These are phyloP conservation scores for Penicillium ucsense DNA, from an alignment of 495 filamentous ascomycete genomes.

Conservation along the genomic window DNA sequence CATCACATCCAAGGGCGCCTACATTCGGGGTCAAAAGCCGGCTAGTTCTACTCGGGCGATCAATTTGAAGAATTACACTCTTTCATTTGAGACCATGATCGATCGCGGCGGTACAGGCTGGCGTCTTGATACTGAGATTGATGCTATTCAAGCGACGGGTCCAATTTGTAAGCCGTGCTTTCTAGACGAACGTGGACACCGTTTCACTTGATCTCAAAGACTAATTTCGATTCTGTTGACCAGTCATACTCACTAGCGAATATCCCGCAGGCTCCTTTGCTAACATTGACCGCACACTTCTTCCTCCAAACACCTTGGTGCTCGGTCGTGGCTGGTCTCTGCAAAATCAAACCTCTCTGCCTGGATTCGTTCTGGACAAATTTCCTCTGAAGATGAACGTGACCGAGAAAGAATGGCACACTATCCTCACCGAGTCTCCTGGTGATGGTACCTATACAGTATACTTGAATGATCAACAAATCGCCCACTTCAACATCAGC, in stretches of 20 bases:
- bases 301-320: constrained; percentile 1
- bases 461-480: background rate
- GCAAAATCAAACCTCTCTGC: constrained; percentile 1
- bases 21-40: constrained; percentile 1
- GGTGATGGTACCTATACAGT: constrained; percentile 1
- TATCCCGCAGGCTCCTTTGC: background rate
- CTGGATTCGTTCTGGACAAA: constrained; percentile 1
- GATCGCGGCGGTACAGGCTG: background rate
- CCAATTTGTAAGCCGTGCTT: background rate
- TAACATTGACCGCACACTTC: background rate
- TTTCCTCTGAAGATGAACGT: background rate
- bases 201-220: too few relatives aligned
- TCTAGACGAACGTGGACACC: too few relatives aligned
- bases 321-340: constrained; percentile 2
- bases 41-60: background rate
- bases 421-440: background rate
- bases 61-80: background rate
- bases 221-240: background rate
- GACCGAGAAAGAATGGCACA: background rate
- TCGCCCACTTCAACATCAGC: constrained; percentile 1
- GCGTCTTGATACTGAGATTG: constrained; percentile 3
- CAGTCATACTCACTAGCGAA: background rate
- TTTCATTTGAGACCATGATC: background rate
- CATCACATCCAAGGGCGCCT: background rate
- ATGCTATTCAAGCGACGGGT: constrained; percentile 2